Evolutionary conservation across 1,284 basidiomycete species (phyloP).

Genomic region (Ganoderma sinense): DNA sequence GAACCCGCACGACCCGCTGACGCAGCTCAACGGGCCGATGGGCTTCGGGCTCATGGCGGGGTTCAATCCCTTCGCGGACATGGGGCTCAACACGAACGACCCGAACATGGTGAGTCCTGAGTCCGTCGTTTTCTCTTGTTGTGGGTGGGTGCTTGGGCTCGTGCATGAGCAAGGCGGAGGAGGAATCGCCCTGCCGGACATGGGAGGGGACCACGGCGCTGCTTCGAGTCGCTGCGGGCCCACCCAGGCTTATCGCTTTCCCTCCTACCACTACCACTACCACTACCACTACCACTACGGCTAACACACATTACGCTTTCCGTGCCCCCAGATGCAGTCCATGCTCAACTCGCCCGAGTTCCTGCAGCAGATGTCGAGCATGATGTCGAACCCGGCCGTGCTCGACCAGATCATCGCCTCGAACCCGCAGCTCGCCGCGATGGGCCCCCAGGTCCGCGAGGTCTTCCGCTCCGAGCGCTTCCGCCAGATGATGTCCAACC

Average conservation of each 20-base stretch:
- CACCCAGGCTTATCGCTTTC: no score
- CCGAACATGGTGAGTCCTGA: slow-evolving; percentile 80
- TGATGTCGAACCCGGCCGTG: slow-evolving; percentile 48
- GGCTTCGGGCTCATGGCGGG: slow-evolving; percentile 80
- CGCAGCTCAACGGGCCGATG: slow-evolving; percentile 73
- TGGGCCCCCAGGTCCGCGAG: slow-evolving; percentile 84
- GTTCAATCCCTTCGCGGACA: slow-evolving; percentile 87
- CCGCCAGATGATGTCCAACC: slow-evolving; percentile 86
- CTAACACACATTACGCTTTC: background rate
- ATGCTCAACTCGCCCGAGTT: slow-evolving; percentile 78
- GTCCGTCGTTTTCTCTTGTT: background rate
- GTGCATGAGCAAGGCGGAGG: background rate
- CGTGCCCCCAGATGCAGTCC: slow-evolving; percentile 66
- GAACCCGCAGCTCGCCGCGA: slow-evolving; percentile 81
- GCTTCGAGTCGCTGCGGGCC: no score
- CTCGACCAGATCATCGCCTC: slow-evolving; percentile 86
- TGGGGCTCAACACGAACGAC: slow-evolving; percentile 88
- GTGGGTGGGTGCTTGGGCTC: background rate
- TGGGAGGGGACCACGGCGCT: background rate
- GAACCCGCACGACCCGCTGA: slow-evolving; percentile 82
- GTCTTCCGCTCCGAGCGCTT: slow-evolving; percentile 86
- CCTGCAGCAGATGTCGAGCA: slow-evolving; percentile 38
- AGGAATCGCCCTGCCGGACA: background rate
- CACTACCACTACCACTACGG: no score
- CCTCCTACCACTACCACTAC: no score